A percentile compares a stretch with the other conserved stretches of the same genome.
phyloP scores from a whole-genome alignment of 2,329 filamentous ascomycete genomes.

The Tothia fuscella region DNA sequence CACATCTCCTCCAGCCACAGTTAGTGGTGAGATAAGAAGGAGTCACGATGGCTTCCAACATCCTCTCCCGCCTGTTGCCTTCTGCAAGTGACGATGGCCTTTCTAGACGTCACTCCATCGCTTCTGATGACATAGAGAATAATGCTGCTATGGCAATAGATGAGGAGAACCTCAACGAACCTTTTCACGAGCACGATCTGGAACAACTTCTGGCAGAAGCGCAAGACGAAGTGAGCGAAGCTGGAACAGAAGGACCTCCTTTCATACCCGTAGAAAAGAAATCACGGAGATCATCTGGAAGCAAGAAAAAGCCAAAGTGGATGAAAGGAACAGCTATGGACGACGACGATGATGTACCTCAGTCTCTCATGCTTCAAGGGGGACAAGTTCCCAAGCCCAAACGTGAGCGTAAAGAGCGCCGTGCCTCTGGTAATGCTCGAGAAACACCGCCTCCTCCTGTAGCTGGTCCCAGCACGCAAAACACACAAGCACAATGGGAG shows the following conservation, averaged over 20 bases:
- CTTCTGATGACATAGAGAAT: constrained; percentile 33
- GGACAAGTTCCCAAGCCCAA: constrained; percentile 8
- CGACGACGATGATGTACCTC: constrained; percentile 51
- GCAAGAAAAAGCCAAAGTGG: constrained; percentile 27
- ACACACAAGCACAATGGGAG: constrained; percentile 39
- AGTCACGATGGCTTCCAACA: constrained; percentile 37
- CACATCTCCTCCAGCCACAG: too few species aligned
- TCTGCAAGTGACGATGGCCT: constrained; percentile 30
- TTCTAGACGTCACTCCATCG: constrained; percentile 28
- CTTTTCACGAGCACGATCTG: constrained; percentile 45
- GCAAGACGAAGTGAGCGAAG: constrained; percentile 36
- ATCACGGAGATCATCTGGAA: not conserved
- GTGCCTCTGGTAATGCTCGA: constrained; percentile 10
- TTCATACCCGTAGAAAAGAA: constrained; percentile 14
- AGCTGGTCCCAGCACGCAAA: constrained; percentile 31
- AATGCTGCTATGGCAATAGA: constrained; percentile 37
- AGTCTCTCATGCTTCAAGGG: constrained; percentile 47
- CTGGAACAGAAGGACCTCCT: constrained; percentile 31
- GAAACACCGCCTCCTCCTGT: constrained; percentile 29
- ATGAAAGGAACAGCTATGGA: constrained; percentile 26
- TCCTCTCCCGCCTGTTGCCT: constrained; percentile 41
- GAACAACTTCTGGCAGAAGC: constrained; percentile 43
- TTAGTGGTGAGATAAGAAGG: too few species aligned
- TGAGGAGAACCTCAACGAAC: constrained; percentile 36
- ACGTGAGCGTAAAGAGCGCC: constrained; percentile 12